Evolutionary conservation across 306 rosid genomes (phyloP), one percentile per base, ranked within the genome.

Genomic region (Cicer bijugum): DNA sequence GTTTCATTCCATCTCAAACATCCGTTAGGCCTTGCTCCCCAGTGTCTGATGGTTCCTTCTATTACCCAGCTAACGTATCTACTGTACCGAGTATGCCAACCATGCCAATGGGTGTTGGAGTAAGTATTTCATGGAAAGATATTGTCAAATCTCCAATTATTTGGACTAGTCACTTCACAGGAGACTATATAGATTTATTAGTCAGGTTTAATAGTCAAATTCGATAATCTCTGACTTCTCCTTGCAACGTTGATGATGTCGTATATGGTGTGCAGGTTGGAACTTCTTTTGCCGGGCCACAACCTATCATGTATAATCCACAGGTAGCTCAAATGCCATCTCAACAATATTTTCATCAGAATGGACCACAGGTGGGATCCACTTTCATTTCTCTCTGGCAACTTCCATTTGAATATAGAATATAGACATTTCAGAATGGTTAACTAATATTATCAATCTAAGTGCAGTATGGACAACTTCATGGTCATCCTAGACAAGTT

Each of bases 11-110:
- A 62, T 84, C 90, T 48, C 92, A 82, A 80, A 9, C 85, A 33
- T 90, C 93, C 52, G 89, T 84, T 71, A 88, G 99, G 88, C 89
- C 91, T 60, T 92, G 82, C 16, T 91, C 99, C 70, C 99, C 96
- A 0, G 96, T 80, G 62, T 74, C 93, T 60, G 99, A 94, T 79
- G 85, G 92, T 62, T 85, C 97, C 63, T 89, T 85, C 83, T 94
- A 91, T 84, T 91, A 71, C 74, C 93, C 86, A 52, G 69, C 85
- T 58, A 86, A 82, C 44, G 74, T 80, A 56, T 75, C 98, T 56
- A 52, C 82, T 1, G 88, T 89, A 35, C 88, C 94, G 39, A 94
- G 89, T 71, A 85, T 94, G 88, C 90, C 89, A 2, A 81, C 85
- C 75, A 80, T 91, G 87, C 95, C 91, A 61, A 85, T 89, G 85